Evolutionary conservation across 139 green algal species (phyloP).

Genomic region (Haematococcus lacustris): DNA sequence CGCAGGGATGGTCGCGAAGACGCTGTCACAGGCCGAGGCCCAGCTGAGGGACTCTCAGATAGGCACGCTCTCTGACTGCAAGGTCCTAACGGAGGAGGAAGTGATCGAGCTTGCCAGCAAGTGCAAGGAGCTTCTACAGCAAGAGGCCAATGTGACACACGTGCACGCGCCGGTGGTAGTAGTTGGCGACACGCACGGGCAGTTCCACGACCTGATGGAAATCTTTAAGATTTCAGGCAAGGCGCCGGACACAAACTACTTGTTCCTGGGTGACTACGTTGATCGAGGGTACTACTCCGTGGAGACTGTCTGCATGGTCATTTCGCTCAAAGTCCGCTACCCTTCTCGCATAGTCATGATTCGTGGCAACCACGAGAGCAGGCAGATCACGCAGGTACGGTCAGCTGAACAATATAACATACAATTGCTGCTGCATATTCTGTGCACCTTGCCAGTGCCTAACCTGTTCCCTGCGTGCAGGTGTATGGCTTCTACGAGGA

Average conservation of each 20-base stretch:
- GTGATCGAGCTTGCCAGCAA: constrained; percentile 52
- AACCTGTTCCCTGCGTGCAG: constrained; percentile 17
- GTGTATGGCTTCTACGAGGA: constrained; percentile 99
- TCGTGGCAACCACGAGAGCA: constrained; percentile 93
- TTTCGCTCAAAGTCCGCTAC: constrained; percentile 84
- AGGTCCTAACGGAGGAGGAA: constrained; percentile 44
- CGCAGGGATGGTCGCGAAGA: constrained; percentile 1
- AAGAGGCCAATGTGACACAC: constrained; percentile 53
- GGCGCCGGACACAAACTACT: constrained; percentile 62
- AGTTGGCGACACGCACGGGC: constrained; percentile 91
- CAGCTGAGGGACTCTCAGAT: neutral
- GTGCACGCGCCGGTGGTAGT: constrained; percentile 57
- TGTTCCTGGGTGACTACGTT: constrained; percentile 82
- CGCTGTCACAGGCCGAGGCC: neutral
- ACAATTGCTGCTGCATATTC: too few relatives aligned
- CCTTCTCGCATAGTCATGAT: constrained; percentile 90
- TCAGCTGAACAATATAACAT: too few relatives aligned
- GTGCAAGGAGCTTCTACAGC: constrained; percentile 55
- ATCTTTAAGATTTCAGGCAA: constrained; percentile 70
- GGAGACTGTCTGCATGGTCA: constrained; percentile 65
- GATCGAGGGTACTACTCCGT: constrained; percentile 75
- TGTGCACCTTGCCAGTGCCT: neutral
- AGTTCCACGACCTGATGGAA: constrained; percentile 86
- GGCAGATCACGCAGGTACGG: constrained; percentile 96
- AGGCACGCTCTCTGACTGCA: constrained; percentile 34